A percentile compares a stretch with the other conserved stretches of the same genome.
Conservation (phyloP, 1,284 basidiomycete genomes). For the Exsudoporus floridanus region DNA sequence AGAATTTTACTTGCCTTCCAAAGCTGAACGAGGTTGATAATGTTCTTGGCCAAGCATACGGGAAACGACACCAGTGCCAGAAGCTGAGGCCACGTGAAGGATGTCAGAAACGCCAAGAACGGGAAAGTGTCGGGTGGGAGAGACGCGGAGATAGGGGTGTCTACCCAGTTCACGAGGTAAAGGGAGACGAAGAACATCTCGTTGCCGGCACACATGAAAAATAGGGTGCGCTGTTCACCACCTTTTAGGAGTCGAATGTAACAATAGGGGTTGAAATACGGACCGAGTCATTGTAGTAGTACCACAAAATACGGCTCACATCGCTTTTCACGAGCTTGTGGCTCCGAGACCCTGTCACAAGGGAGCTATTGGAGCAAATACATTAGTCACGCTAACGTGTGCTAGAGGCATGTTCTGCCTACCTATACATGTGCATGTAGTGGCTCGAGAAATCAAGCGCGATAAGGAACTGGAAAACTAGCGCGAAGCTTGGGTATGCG, state of each 20-base stretch:
- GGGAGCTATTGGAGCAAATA: constrained; percentile 58
- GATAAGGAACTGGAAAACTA: constrained; percentile 94
- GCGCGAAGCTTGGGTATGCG: constrained; percentile 80
- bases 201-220: constrained; percentile 95
- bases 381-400: constrained; percentile 2
- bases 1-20: constrained; percentile 98
- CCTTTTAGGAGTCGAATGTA: constrained; percentile 2
- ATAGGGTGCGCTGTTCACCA: constrained; percentile 68
- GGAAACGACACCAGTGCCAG: constrained; percentile 69
- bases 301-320: constrained; percentile 88
- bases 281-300: constrained; percentile 93
- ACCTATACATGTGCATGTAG: constrained; percentile 99
- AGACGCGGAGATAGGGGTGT: constrained; percentile 51
- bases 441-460: constrained; percentile 97
- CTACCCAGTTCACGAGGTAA: constrained; percentile 90
- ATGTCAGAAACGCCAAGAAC: constrained; percentile 9
- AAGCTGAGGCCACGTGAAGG: constrained; percentile 79
- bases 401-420: constrained; percentile 19
- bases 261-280: not conserved
- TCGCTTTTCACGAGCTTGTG: constrained; percentile 93
- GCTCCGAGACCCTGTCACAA: constrained; percentile 88
- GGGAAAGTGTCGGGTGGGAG: constrained; percentile 31
- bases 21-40: constrained; percentile 95
- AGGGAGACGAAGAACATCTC: constrained; percentile 96
- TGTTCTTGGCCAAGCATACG: constrained; percentile 83